Base-by-base conservation (phyloP, 78 protist species). In the Reticulomyxa filosa region DNA sequence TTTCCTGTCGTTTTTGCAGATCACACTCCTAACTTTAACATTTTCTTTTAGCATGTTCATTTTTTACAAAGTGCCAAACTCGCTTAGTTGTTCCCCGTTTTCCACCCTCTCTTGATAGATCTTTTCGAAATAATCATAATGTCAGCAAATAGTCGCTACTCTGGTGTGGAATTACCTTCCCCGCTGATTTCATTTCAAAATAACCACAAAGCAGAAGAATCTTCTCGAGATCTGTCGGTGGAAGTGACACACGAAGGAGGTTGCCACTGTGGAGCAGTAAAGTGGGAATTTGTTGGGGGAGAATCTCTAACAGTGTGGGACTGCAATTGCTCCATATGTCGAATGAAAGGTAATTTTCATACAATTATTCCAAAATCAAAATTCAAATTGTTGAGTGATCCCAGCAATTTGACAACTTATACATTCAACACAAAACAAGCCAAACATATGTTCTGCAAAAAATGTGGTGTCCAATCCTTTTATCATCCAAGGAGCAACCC, bases 251-350 rank as follows among this genome's bases (percentile, higher is more conserved):
- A 59, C 65, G 2, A 7, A 13, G 73, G 73, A 2, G 57, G 62
- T 1, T 68, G 73, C 57, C 73, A 68, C 38, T 68, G 73, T 32
- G 39, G 73, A 35, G 34, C 57, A 23, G 73, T 68, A 48, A 27
- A 33, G 59, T 68, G 26, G 32, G 13, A 1, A 1, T 57, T 36
- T 27, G 23, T 2, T 2, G 73, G 46, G 3, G 37, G 59, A 2
- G 57, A 7, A 36, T 32, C 4, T n/a, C n/a, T 32, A 17, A 5
- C 20, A 6, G 55, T 70, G 23, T 57, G 66, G 64, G 67, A 57
- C 17, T 72, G 76, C 70, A 72, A 72, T 32, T 72, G 77, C 42
- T 25, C 50, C n/a, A 51, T 73, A 46, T 73, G 77, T n/a, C 30
- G 5, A 56, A 62, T 33, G 77, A 36, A 51, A 26, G 53, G 26